Evolutionary conservation across 495 filamentous ascomycete species (phyloP).

Genomic region (Endocarpon pusillum): DNA sequence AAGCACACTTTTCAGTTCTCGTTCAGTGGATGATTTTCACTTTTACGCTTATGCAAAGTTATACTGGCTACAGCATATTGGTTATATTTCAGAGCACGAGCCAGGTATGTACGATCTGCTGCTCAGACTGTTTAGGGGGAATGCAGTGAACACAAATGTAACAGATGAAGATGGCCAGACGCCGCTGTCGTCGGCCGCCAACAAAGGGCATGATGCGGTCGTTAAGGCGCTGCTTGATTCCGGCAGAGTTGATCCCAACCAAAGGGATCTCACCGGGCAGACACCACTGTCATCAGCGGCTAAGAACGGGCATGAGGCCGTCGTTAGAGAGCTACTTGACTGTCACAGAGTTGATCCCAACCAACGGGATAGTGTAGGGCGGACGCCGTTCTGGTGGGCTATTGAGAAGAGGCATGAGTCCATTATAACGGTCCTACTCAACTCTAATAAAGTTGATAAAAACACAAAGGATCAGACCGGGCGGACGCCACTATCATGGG

Average conservation of each 20-base stretch:
- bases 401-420: neutral
- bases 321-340: neutral
- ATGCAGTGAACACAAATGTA: neutral
- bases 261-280: neutral
- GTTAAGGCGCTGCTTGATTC: neutral
- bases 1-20: slow-evolving; percentile 5
- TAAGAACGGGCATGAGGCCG: neutral
- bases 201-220: neutral
- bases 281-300: neutral
- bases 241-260: neutral
- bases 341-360: neutral
- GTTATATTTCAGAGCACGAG: slow-evolving; percentile 3
- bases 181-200: neutral
- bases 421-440: neutral
- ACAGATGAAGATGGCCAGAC: neutral
- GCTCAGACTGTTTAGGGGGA: slow-evolving; percentile 3
- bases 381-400: neutral
- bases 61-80: slow-evolving; percentile 3
- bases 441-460: neutral
- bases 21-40: slow-evolving; percentile 3
- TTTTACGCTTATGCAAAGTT: slow-evolving; percentile 6
- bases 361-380: neutral
- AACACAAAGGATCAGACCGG: slow-evolving; percentile 3
- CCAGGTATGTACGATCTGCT: slow-evolving; percentile 3
- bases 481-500: slow-evolving; percentile 2